Conservation (phyloP, 139 green algal genomes). For the Diplosphaera chodatii region DNA sequence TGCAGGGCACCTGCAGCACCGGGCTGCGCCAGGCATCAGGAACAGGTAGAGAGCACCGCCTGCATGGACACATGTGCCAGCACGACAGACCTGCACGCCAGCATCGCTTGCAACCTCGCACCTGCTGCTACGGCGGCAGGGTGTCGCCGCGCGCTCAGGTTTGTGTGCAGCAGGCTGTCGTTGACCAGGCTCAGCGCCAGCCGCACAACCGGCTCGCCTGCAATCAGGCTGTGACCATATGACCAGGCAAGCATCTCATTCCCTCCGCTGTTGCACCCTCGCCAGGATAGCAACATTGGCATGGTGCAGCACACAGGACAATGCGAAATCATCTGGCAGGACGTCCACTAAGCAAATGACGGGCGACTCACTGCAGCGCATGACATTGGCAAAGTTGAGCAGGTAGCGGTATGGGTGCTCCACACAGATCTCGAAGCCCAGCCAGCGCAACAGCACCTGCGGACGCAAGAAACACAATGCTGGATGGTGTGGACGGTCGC, state of each 20-base stretch:
- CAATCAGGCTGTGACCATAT: no score
- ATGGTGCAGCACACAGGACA: no score
- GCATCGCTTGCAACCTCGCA: background rate
- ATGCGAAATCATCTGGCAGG: no score
- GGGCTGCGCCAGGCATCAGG: no score
- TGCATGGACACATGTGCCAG: background rate
- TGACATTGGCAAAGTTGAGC: background rate
- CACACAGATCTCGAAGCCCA: background rate
- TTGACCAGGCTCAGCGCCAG: background rate
- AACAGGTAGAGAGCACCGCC: no score
- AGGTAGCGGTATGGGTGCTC: background rate
- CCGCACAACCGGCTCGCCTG: background rate
- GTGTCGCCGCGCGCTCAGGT: background rate
- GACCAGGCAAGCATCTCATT: no score
- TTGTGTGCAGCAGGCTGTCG: constrained; percentile 1
- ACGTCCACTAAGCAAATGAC: no score
- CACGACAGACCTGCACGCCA: no score
- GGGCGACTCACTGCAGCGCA: background rate
- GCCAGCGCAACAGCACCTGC: background rate
- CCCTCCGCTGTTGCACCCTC: no score
- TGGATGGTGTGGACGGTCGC: no score
- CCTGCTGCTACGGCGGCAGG: background rate
- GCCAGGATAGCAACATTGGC: no score
- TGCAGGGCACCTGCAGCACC: background rate
- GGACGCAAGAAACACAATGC: no score